Percentiles rank a stretch among this genome's conserved stretches.
Evolutionary conservation across 148 eudicot species (phyloP).

Genomic region (Chenopodium album): DNA sequence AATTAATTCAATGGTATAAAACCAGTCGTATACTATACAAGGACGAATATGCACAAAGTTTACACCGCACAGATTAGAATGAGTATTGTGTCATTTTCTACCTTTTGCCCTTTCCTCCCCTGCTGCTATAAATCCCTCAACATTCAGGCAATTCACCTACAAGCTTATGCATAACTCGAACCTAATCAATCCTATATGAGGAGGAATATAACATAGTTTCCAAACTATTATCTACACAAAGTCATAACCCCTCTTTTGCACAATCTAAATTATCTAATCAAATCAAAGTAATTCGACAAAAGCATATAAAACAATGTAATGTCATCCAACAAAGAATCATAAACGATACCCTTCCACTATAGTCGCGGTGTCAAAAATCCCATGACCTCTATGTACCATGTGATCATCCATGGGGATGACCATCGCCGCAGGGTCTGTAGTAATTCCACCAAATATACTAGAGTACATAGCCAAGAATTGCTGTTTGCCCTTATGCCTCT

Average conservation of each 20-base stretch:
- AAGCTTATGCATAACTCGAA: neutral
- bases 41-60: neutral
- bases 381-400: slow-evolving; percentile 98
- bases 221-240: neutral
- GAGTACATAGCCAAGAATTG: slow-evolving; percentile 80
- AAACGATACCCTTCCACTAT: slow-evolving; percentile 61
- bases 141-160: neutral
- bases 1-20: no score
- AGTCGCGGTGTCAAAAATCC: slow-evolving; percentile 80
- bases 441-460: slow-evolving; percentile 79
- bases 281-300: neutral
- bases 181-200: neutral
- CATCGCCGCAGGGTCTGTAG: slow-evolving; percentile 75
- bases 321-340: neutral
- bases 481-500: slow-evolving; percentile 49
- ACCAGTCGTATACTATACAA: no score
- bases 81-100: neutral
- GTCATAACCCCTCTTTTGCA: neutral
- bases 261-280: neutral
- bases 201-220: neutral
- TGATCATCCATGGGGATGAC: slow-evolving; percentile 91
- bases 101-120: neutral
- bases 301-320: neutral
- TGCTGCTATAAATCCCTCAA: neutral
- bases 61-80: neutral